Evolutionary conservation across 1,284 basidiomycete species (phyloP), one percentile per base, ranked within the genome.

Genomic region (Cryptococcus sp.): DNA sequence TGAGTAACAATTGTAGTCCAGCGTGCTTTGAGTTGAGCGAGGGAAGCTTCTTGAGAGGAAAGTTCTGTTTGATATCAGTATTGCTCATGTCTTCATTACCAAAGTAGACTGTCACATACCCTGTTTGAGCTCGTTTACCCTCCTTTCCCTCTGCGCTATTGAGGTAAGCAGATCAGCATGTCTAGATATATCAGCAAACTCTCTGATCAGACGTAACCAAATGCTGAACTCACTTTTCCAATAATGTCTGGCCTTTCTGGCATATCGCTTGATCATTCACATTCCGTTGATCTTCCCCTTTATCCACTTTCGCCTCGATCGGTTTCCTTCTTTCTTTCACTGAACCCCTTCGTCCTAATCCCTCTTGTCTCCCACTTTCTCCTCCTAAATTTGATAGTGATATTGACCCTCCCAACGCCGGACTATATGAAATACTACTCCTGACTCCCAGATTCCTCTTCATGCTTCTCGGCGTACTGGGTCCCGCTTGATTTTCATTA

Each of bases 101-200:
- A 23, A 23, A 23, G 23, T 23, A 23, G 23, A 35, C 31, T 8
- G 3, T 10, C 15, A 60, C 67, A 43, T 37, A 72, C 71, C 72
- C 50, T 71, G 67, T 44, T 58, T 60, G 15, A 73, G 59, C 46
- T 74, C 73, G 38, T 68, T 66, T 45, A 74, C 70, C 11, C 65
- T 47, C 6, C 71, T 57, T 46, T 74, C 71, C 38, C 65, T 65
- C 60, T 69, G 64, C 31, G 73, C 73, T 47, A 74, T 74, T 4
- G 61, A 50, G 0, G 64, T 67, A 4, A 74, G 55, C 2, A 74
- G 57, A 36, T 73, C 73, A 23, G 67, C 67, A 49, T 74, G 71
- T 57, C 71, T 74, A 43, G 46, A 34, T 13, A 41, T n/a, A 41
- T n/a, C 10, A n/a, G 38, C 38, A 10, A n/a, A 10, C n/a, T 31